phyloP scores from a whole-genome alignment of 257 asterid species.

The Nicotiana tomentosiformis region DNA sequence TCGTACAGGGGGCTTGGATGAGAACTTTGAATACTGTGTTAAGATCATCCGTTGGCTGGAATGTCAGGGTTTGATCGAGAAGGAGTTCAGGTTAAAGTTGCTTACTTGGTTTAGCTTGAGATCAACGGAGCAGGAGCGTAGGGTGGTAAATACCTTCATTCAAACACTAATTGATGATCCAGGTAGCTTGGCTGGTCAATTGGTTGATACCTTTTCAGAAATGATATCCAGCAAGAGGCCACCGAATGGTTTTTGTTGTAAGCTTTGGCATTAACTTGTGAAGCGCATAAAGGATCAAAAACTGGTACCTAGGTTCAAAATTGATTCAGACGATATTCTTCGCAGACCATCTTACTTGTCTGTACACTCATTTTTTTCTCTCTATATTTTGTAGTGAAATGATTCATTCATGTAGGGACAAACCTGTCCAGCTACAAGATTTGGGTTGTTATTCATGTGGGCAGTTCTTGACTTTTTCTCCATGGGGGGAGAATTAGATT shows the following conservation, averaged over 20 bases:
- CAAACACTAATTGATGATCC: constrained; percentile 33
- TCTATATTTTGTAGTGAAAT: constrained; percentile 3
- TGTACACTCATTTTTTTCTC: constrained; percentile 9
- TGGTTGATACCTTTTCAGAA: constrained; percentile 43
- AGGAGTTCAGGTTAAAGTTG: constrained; percentile 76
- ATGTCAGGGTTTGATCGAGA: constrained; percentile 68
- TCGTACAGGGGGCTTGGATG: constrained; percentile 54
- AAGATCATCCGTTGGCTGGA: constrained; percentile 88
- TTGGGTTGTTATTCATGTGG: not conserved
- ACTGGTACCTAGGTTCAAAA: not conserved
- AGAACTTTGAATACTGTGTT: constrained; percentile 77
- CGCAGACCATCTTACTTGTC: constrained; percentile 5
- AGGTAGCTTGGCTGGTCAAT: constrained; percentile 14
- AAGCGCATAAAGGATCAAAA: not conserved
- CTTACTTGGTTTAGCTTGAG: constrained; percentile 92
- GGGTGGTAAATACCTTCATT: constrained; percentile 84
- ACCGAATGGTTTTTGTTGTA: constrained; percentile 40
- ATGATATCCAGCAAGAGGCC: constrained; percentile 39
- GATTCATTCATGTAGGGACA: constrained; percentile 11
- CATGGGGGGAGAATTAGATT: constrained; percentile 7
- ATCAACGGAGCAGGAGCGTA: constrained; percentile 82
- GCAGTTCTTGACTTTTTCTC: constrained; percentile 7
- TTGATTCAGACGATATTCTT: not conserved
- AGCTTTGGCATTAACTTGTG: constrained; percentile 39
- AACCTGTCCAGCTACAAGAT: constrained; percentile 15